Conservation (phyloP, 169 alveolate genomes). For the Theileria luwenshuni region DNA sequence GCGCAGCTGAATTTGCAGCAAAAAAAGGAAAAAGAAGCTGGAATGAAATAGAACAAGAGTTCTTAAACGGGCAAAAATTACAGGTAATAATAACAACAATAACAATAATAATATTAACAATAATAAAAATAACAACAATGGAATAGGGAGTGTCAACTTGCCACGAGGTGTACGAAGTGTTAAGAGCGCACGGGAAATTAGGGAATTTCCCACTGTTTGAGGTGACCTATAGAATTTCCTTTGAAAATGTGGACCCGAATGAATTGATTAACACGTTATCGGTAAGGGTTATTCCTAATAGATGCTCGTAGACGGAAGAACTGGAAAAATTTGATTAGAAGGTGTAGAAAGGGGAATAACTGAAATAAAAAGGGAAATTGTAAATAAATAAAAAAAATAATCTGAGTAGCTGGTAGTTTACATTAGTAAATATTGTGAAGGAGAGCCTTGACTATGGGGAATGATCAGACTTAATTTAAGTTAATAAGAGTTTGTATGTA, state of each 20-base stretch:
- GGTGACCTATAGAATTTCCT: constrained; percentile 56
- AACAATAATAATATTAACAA: not conserved
- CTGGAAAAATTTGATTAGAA: not conserved
- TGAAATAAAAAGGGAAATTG: too few relatives aligned
- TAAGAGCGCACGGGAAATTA: constrained; percentile 28
- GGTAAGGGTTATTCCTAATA: not conserved
- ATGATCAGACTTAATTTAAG: too few relatives aligned
- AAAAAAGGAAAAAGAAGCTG: constrained; percentile 82
- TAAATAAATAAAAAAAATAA: too few relatives aligned
- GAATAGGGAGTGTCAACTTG: constrained; percentile 56
- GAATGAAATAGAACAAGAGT: constrained; percentile 85
- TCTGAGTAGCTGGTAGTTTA: too few relatives aligned
- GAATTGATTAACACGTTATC: constrained; percentile 40
- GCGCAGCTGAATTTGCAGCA: constrained; percentile 89
- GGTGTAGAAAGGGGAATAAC: too few relatives aligned
- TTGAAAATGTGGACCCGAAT: constrained; percentile 36
- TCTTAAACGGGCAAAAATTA: constrained; percentile 88
- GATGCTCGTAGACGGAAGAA: not conserved
- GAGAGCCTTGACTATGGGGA: too few relatives aligned
- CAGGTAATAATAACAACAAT: constrained; percentile 61
- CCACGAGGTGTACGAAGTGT: constrained; percentile 49
- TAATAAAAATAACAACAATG: not conserved
- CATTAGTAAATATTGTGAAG: too few relatives aligned
- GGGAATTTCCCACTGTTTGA: constrained; percentile 57
- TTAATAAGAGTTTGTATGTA: too few relatives aligned